Conservation (phyloP, 2,329 filamentous ascomycete species). For the Monosporascus sp. region DNA sequence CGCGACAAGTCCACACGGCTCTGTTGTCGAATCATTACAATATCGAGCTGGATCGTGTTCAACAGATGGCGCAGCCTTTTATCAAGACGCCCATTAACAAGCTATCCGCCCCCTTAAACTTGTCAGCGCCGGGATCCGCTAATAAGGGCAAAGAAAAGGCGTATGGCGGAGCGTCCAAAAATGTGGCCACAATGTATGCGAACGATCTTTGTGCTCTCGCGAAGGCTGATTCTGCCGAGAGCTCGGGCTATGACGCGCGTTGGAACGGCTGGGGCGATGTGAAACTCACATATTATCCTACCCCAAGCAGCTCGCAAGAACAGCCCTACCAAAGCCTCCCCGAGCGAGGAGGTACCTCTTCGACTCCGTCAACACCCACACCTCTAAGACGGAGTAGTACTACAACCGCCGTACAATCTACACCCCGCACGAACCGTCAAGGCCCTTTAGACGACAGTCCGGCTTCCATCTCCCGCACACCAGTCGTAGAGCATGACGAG, state of each 20-base stretch:
- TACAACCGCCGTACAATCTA: conserved; percentile 34
- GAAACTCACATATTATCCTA: conserved; percentile 72
- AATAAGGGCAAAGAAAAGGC: conserved; percentile 73
- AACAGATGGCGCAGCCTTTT: conserved; percentile 78
- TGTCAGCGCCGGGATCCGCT: conserved; percentile 49
- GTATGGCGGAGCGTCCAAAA: conserved; percentile 33
- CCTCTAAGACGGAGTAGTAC: conserved; percentile 67
- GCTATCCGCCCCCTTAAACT: conserved; percentile 42
- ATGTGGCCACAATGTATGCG: conserved; percentile 60
- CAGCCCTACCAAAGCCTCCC: conserved; percentile 15
- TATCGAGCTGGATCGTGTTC: conserved; percentile 72
- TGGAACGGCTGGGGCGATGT: conserved; percentile 81
- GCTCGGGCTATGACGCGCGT: conserved; percentile 21
- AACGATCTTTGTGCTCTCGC: conserved; percentile 77
- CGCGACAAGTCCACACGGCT: conserved; percentile 62
- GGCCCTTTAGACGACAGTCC: conserved; percentile 44
- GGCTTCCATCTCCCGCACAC: conserved; percentile 31
- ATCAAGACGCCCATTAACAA: conserved; percentile 60
- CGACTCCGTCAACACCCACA: conserved; percentile 65
- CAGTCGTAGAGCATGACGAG: conserved; percentile 30
- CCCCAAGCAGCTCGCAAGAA: conserved; percentile 28
- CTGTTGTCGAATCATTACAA: conserved; percentile 82
- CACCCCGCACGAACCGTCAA: conserved; percentile 26
- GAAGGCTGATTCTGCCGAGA: conserved; percentile 44
- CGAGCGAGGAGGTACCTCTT: conserved; percentile 31